Evolutionary conservation across 495 filamentous ascomycete genomes (phyloP), one percentile per base, ranked within the genome.

Genomic region (Podospora pseudopauciseta): DNA sequence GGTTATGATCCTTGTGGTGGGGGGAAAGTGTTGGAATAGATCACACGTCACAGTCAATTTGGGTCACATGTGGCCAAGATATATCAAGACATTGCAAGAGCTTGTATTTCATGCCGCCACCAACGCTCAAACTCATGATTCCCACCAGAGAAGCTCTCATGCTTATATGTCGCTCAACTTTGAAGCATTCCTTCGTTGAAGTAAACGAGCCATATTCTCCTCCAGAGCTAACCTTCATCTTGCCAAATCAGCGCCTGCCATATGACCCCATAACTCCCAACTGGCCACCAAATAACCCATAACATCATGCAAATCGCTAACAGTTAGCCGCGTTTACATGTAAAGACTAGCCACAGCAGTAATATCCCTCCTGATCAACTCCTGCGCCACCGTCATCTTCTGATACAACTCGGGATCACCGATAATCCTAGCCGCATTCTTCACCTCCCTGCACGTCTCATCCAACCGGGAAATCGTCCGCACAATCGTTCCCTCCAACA

Each of bases 341-440:
- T 96, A 96, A 73, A 96, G 76, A 67, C 89, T 92, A 20, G 92
- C 92, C 28, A 93, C 92, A 49, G 93, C 93, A 34, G 92, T 95
- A 56, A 97, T 93, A 82, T 97, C 96, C 72, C 95, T 82, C 84
- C 96, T 94, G 75, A 99, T 98, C 86, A 96, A 82, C 83, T 98
- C 96, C 83, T 98, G 95, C 65, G 94, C 94, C 49, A 86, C 86
- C 80, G 94, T 88, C 95, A 99, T 99, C 87, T 98, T 99, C 65
- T 88, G 86, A 76, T 96, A 97, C 66, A 99, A 83, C 60, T 87
- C 88, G 4, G 95, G 95, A 76, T 99, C 95, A n/a, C 95, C 95
- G 70, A 99, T 93, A 70, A 99, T 90, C 72, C 96, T 86, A 20
- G 95, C 95, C 34, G 96, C 92, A 76, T 96, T 97, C 84, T 97